Evolutionary conservation across 139 green algal genomes (phyloP), one percentile per base, ranked within the genome.

Genomic region (Zygnema circumcarinatum): DNA sequence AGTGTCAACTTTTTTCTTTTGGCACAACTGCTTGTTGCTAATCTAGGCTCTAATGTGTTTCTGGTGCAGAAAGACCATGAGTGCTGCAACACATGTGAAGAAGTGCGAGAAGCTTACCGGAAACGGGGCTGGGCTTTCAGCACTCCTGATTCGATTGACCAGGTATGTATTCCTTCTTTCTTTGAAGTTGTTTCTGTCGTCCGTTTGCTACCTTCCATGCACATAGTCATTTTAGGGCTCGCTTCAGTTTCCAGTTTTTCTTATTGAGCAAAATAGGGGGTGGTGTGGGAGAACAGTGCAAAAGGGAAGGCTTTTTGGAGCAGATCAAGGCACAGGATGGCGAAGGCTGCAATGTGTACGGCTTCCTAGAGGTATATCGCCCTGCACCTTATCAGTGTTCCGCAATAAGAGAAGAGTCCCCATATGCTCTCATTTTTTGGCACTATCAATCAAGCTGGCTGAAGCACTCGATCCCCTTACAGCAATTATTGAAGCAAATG

Each of bases 31-130:
- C 25, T 72, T 72, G 56, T 72, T 29, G 56, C 25, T 72, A n/a
- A n/a, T n/a, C n/a, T n/a, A n/a, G n/a, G n/a, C n/a, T n/a, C n/a
- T 78, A 36, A 36, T 78, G 33, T 83, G 2, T 53, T 39, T 83
- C 32, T 83, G 32, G 2, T 80, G 2, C 84, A 89, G 84, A 76
- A 84, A 40, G 53, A 78, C 1, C 87, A 90, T 2, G 73, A 95
- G 47, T 99, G 97, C 90, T 99, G 97, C 92, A 98, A 98, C 87
- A 96, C 94, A 0, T 99, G 97, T 84, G 93, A 96, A 16, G 94
- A 98, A 86, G 96, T 99, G 78, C 25, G 92, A 20, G 79, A 94
- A 31, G 85, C 90, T 32, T 94, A 93, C 82, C 81, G 67, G 33
- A 38, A 39, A 25, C 79, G 67, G 0, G 90, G 92, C 0, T 94